These are phyloP conservation scores for Hypsizygus ulmarius DNA, from an alignment of 1,284 basidiomycete species.

Conservation along the genomic window DNA sequence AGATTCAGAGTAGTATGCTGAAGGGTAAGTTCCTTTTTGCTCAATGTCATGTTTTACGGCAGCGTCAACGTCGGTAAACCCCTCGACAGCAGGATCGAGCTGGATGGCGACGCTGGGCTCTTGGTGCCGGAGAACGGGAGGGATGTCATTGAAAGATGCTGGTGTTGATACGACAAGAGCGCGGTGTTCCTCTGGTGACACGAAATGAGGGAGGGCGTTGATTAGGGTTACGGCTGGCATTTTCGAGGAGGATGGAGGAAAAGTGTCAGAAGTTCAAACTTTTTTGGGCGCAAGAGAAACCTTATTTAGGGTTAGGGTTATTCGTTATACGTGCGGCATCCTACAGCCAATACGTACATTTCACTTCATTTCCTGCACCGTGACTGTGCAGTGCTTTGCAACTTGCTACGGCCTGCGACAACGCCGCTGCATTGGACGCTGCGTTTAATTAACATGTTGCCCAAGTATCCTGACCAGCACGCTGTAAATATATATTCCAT, in stretches of 20 bases:
- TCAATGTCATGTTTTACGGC: conserved; percentile 20
- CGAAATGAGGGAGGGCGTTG: conserved; percentile 49
- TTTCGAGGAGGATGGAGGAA: conserved; percentile 1
- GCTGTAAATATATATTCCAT: too few relatives aligned
- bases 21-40: conserved; percentile 48
- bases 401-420: too few relatives aligned
- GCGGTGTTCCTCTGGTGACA: conserved; percentile 69
- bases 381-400: too few relatives aligned
- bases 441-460: too few relatives aligned
- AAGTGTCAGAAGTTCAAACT: conserved; percentile 1
- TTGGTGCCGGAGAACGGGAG: conserved; percentile 71
- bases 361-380: too few relatives aligned
- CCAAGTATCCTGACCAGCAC: too few relatives aligned
- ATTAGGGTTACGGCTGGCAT: conserved; percentile 44
- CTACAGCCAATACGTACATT: too few relatives aligned
- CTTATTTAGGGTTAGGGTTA: conserved; percentile 21
- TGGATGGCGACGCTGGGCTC: conserved; percentile 65
- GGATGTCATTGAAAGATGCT: conserved; percentile 76
- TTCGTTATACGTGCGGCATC: too few relatives aligned
- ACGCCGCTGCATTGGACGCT: too few relatives aligned
- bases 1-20: conserved; percentile 61
- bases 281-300: conserved; percentile 4
- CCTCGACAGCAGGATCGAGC: conserved; percentile 65
- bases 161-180: conserved; percentile 73
- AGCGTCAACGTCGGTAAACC: conserved; percentile 48